A percentile compares a stretch with the other conserved stretches of the same genome.
These are phyloP conservation scores for Penicillium cosmopolitanum DNA, from an alignment of 495 filamentous ascomycete species.

Conservation along the genomic window DNA sequence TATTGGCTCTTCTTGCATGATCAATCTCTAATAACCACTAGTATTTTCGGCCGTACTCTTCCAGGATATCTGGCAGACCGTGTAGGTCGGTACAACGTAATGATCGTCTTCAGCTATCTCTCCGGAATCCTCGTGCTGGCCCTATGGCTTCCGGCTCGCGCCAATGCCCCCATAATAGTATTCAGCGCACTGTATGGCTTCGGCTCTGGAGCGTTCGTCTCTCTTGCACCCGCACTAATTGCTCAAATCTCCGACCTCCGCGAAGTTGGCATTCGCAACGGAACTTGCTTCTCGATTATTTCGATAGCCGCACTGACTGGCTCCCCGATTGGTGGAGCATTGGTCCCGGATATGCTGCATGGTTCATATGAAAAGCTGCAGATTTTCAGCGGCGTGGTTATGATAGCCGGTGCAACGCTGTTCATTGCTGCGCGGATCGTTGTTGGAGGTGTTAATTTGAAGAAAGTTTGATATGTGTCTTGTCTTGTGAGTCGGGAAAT, in stretches of 20 bases:
- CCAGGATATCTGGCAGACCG: constrained; percentile 74
- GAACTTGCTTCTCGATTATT: constrained; percentile 64
- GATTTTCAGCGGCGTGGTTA: constrained; percentile 68
- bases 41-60: constrained; percentile 73
- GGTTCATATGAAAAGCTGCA: constrained; percentile 63
- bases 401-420: constrained; percentile 52
- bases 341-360: constrained; percentile 55
- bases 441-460: constrained; percentile 38
- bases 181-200: constrained; percentile 74
- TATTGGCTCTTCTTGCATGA: neutral
- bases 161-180: constrained; percentile 64
- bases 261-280: constrained; percentile 74
- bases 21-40: constrained; percentile 20
- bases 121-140: constrained; percentile 67
- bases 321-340: constrained; percentile 72
- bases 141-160: constrained; percentile 66
- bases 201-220: constrained; percentile 71
- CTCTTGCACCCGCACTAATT: constrained; percentile 58
- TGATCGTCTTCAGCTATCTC: constrained; percentile 63
- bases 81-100: constrained; percentile 73
- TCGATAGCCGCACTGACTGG: constrained; percentile 69
- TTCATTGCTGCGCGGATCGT: constrained; percentile 49
- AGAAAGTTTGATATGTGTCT: constrained; percentile 32
- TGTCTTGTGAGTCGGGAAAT: no score
- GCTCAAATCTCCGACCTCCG: constrained; percentile 74